Conservation (phyloP, 2,329 filamentous ascomycete species). For the Diaporthe citrichinensis region DNA sequence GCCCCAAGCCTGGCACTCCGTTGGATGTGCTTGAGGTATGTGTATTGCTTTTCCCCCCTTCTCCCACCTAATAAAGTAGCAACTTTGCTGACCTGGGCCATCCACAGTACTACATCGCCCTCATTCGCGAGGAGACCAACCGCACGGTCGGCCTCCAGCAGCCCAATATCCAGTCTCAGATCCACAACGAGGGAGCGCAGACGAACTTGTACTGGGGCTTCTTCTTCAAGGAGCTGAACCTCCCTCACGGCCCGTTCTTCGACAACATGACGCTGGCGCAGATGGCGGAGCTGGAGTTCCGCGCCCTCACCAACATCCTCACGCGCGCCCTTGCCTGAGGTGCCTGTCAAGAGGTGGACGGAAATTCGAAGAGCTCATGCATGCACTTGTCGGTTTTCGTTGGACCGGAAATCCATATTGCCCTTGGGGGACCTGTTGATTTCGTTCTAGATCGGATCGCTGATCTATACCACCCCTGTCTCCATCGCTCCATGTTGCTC, state of each 20-base stretch:
- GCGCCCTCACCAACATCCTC: constrained; percentile 64
- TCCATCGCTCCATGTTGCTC: not conserved
- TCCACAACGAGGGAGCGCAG: constrained; percentile 51
- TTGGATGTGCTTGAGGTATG: constrained; percentile 69
- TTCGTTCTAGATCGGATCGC: constrained; percentile 11
- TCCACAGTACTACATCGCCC: constrained; percentile 67
- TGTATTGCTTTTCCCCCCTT: not conserved
- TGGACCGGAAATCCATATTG: not conserved
- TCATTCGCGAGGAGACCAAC: constrained; percentile 68
- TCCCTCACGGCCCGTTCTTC: constrained; percentile 57
- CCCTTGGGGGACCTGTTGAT: not conserved
- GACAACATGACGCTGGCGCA: constrained; percentile 64
- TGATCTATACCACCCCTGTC: not conserved
- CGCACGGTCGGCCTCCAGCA: constrained; percentile 56
- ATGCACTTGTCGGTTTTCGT: not conserved
- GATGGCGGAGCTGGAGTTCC: constrained; percentile 62
- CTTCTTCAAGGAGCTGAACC: constrained; percentile 63
- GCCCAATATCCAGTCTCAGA: constrained; percentile 57
- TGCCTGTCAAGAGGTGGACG: not conserved
- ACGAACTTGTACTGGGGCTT: constrained; percentile 66
- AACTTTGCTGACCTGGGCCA: not conserved
- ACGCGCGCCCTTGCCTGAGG: constrained; percentile 53
- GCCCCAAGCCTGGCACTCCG: constrained; percentile 62
- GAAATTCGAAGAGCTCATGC: not conserved
- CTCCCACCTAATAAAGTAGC: too few species aligned